A percentile compares a stretch with the other conserved stretches of the same genome.
phyloP scores from a whole-genome alignment of 2,329 filamentous ascomycete species.

The Colletotrichum lupini region DNA sequence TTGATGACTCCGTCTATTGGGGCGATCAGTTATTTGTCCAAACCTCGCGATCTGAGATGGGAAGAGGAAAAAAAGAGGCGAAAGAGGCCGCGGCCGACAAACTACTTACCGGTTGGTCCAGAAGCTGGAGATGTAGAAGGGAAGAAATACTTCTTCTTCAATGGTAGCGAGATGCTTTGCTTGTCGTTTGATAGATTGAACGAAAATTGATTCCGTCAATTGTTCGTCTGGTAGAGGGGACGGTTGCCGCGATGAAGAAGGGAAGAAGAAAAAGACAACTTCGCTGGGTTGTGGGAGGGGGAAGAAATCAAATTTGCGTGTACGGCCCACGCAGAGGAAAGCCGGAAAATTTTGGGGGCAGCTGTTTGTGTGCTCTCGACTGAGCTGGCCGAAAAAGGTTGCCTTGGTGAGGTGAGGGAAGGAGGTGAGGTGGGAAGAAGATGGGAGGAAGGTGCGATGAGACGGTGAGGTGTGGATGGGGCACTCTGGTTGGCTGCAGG shows the following conservation, averaged over 20 bases:
- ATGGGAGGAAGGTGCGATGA: slow-evolving; percentile 1
- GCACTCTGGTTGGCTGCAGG: background rate
- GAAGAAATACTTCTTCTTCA: background rate
- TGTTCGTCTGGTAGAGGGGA: background rate
- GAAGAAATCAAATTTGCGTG: background rate
- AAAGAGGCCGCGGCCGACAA: background rate
- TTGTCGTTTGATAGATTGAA: background rate
- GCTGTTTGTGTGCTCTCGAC: background rate
- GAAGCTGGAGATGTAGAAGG: background rate
- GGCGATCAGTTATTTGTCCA: background rate
- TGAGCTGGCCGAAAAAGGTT: slow-evolving; percentile 24
- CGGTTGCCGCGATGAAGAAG: background rate
- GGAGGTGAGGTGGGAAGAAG: slow-evolving; percentile 13
- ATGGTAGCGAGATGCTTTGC: background rate
- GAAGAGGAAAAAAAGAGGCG: background rate
- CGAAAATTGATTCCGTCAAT: background rate
- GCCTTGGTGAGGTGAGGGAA: slow-evolving; percentile 1
- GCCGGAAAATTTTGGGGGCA: background rate
- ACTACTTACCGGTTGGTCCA: slow-evolving; percentile 1
- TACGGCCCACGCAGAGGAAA: background rate
- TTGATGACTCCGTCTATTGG: background rate
- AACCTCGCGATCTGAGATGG: background rate
- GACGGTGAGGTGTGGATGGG: background rate
- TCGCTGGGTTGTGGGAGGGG: background rate
- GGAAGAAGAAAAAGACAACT: slow-evolving; percentile 1